Conservation (phyloP, 2,329 filamentous ascomycete genomes). For the Paecilomyces formosus region DNA sequence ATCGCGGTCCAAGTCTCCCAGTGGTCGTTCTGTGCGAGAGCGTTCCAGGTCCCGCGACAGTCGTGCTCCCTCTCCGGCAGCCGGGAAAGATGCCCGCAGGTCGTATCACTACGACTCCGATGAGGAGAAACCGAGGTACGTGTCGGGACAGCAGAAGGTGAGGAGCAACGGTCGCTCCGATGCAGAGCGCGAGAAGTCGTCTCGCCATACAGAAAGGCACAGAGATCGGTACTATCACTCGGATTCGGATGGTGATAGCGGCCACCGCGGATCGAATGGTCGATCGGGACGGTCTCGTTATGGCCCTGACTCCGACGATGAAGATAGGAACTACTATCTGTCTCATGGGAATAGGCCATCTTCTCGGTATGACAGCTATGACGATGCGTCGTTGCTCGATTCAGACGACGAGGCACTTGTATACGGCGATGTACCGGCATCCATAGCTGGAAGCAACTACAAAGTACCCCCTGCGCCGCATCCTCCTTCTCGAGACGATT, state of each 20-base stretch:
- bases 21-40: constrained; percentile 28
- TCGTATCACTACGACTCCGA: constrained; percentile 22
- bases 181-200: constrained; percentile 13
- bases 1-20: constrained; percentile 38
- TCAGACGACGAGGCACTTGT: constrained; percentile 29
- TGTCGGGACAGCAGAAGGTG: constrained; percentile 4
- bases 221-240: constrained; percentile 20
- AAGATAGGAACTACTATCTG: background rate
- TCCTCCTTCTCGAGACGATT: background rate
- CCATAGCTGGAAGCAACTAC: constrained; percentile 1
- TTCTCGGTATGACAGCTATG: constrained; percentile 13
- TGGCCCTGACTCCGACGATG: constrained; percentile 3
- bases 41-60: constrained; percentile 37
- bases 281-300: background rate
- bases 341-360: constrained; percentile 6
- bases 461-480: constrained; percentile 7
- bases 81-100: constrained; percentile 10
- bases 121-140: constrained; percentile 18
- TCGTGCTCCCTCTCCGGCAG: constrained; percentile 24
- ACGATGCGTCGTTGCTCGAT: constrained; percentile 18
- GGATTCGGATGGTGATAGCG: constrained; percentile 13
- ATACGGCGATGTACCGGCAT: constrained; percentile 24
- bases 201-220: constrained; percentile 8
- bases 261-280: constrained; percentile 3
- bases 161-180: constrained; percentile 12